Base-by-base conservation (phyloP, 371 early-diverging fungal species). In the Rhizopus arrhizus region DNA sequence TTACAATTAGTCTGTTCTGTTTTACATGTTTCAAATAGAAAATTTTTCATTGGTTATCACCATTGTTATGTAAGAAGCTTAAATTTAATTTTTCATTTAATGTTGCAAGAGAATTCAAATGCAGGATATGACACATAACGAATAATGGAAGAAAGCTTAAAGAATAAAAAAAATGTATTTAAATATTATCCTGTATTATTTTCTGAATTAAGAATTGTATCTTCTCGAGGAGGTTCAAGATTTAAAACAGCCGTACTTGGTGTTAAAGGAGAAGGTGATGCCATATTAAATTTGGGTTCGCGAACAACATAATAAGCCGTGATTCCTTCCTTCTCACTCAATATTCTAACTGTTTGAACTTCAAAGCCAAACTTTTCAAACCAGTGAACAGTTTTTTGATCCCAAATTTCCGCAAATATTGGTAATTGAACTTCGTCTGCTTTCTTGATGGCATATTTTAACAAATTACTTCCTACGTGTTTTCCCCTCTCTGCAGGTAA, bases 401-500 rank as follows among this genome's bases (percentile, higher is more conserved):
- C 66, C 70, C 66, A 70, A 9, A 72, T 54, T 35, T 72, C 73
- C 9, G 66, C 63, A 58, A 66, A 72, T 9, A 72, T 58, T 9
- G 73, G 73, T 36, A 72, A 45, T 28, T 69, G 66, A 0, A 57
- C 69, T 13, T 63, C 60, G 29, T 66, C 69, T 5, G 73, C 69
- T 36, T 66, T 72, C 10, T 46, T 55, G 5, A 72, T 40, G 7
- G 62, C 64, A 51, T 66, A 55, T 13, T 69, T 43, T 31, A 72
- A 28, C 12, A 72, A 42, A 16, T 33, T 13, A 2, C 45, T 60
- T 13, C 69, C 73, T 4, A 58, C 54, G 36, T 56, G 51, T 1
- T 51, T 62, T 15, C 56, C 59, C 29, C 66, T 63, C 50, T 68
- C 69, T 11, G 60, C 54, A 0, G 69, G 69, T 47, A 72, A 58